Conservation (phyloP, 1,284 basidiomycete species). For the Rhodofomes roseus region DNA sequence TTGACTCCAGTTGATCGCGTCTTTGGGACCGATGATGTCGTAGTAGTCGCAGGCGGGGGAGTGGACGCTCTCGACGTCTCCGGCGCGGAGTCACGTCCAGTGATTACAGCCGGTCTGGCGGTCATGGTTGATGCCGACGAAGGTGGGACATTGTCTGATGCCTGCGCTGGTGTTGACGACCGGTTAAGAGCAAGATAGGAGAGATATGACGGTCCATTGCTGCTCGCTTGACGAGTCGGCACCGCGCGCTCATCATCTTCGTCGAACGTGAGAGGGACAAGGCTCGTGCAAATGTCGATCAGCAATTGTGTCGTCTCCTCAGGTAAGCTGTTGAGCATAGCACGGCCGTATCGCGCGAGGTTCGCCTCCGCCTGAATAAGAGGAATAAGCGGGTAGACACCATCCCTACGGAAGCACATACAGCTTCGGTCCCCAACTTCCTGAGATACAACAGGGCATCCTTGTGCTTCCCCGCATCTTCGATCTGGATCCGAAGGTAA, state of each 20-base stretch:
- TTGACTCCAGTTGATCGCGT: conserved; percentile 34
- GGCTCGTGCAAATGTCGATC: conserved; percentile 87
- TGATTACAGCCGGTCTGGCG: conserved; percentile 32
- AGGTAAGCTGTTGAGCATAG: conserved; percentile 79
- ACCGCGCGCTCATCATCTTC: conserved; percentile 34
- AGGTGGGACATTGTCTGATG: conserved; percentile 33
- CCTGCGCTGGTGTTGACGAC: conserved; percentile 32
- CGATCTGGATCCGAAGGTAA: conserved; percentile 91
- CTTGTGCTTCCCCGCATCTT: conserved; percentile 81
- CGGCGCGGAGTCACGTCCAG: conserved; percentile 33
- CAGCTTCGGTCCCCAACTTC: conserved; percentile 72
- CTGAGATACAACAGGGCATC: conserved; percentile 85
- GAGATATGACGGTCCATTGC: conserved; percentile 60
- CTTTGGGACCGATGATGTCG: conserved; percentile 18
- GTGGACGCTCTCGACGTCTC: conserved; percentile 28
- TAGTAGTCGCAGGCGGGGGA: conserved; percentile 26
- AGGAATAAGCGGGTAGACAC: background rate
- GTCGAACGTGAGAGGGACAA: conserved; percentile 44
- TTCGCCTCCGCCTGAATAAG: conserved; percentile 74
- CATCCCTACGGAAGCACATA: conserved; percentile 36
- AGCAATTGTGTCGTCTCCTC: conserved; percentile 88
- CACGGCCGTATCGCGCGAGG: conserved; percentile 79
- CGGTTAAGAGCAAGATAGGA: conserved; percentile 77
- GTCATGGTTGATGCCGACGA: conserved; percentile 49
- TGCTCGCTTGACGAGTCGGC: conserved; percentile 25